Evolutionary conservation across 306 rosid genomes (phyloP).

Genomic region (Rosa chinensis): DNA sequence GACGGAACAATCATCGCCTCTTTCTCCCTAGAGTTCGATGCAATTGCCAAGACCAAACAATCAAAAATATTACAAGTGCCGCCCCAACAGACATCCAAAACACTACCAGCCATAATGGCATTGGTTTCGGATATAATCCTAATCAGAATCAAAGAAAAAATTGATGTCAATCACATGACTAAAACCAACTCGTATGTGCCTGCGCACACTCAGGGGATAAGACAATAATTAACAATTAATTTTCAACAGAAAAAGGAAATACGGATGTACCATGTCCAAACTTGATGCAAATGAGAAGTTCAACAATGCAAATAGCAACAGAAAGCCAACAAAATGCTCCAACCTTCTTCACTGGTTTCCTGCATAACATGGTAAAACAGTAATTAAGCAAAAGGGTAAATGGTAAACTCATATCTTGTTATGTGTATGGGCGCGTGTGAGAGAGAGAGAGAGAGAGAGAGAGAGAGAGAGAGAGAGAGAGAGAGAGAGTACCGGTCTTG

Average conservation of each 20-base stretch:
- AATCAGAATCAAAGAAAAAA: constrained; percentile 14
- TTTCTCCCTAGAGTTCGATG: constrained; percentile 65
- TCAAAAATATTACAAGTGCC: constrained; percentile 48
- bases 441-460: constrained; percentile 4
- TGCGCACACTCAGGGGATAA: not conserved
- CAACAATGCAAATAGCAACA: constrained; percentile 90
- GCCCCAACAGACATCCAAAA: constrained; percentile 69
- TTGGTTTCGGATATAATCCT: constrained; percentile 88
- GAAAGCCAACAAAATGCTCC: constrained; percentile 99
- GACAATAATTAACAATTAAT: not conserved
- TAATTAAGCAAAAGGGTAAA: not conserved
- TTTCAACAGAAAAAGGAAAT: not conserved
- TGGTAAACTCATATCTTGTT: not conserved
- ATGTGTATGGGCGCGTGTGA: not conserved
- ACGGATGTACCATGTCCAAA: constrained; percentile 77
- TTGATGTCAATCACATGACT: not conserved
- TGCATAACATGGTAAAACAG: constrained; percentile 31
- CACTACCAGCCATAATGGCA: constrained; percentile 82
- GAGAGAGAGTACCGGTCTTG: constrained; percentile 76
- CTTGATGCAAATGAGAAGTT: constrained; percentile 95
- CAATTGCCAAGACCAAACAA: constrained; percentile 79
- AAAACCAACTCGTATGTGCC: not conserved
- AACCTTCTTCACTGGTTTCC: constrained; percentile 89
- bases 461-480: constrained; percentile 40
- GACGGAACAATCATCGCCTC: constrained; percentile 49